Evolutionary conservation across 495 filamentous ascomycete genomes (phyloP).

Genomic region (Talaromyces wortmannii): DNA sequence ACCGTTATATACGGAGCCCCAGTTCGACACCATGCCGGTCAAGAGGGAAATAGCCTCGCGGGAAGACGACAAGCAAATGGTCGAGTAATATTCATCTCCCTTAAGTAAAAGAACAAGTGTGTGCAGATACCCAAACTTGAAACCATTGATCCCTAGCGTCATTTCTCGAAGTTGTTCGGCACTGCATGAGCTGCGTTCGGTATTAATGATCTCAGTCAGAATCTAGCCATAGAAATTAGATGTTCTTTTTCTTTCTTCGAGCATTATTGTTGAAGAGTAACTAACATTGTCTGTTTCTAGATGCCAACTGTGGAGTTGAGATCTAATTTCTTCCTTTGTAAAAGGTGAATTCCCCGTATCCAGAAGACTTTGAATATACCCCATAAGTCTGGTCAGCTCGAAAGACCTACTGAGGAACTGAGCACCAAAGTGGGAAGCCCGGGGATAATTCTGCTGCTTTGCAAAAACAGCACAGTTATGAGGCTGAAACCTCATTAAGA

Average conservation of each 20-base stretch:
- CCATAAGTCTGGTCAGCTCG: conserved; percentile 1
- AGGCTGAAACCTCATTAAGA: neutral
- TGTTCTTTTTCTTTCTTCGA: too few relatives aligned
- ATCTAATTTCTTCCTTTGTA: neutral
- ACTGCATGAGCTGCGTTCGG: neutral
- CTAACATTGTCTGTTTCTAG: neutral
- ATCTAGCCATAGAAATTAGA: neutral
- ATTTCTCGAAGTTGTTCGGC: conserved; percentile 3
- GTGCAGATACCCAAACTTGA: conserved; percentile 8
- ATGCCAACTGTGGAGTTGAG: neutral
- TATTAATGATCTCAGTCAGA: neutral
- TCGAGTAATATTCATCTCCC: conserved; percentile 1
- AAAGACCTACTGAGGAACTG: conserved; percentile 1
- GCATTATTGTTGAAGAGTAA: neutral
- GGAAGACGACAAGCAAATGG: conserved; percentile 5
- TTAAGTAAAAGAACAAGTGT: conserved; percentile 5
- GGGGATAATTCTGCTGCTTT: neutral
- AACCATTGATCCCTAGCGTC: conserved; percentile 5
- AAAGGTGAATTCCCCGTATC: neutral
- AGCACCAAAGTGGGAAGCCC: conserved; percentile 1
- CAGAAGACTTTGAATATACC: conserved; percentile 2
- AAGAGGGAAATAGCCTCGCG: conserved; percentile 9
- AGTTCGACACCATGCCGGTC: conserved; percentile 10
- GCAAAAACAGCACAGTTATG: neutral
- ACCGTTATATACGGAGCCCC: conserved; percentile 13